Conservation (phyloP, 2,329 filamentous ascomycete species). For the Cladosporium sp. region DNA sequence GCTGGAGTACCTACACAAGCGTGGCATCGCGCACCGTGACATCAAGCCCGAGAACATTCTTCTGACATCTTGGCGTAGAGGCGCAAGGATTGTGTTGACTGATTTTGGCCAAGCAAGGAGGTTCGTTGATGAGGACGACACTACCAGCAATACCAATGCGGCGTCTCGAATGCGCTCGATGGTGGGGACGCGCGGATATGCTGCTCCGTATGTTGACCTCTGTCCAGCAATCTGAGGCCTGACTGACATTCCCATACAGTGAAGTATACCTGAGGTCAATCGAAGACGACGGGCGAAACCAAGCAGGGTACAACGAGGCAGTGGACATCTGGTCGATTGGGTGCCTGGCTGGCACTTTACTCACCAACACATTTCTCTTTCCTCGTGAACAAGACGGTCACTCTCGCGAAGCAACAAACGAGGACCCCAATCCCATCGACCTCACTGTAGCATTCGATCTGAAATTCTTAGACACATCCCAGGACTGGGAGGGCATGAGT, state of each 20-base stretch:
- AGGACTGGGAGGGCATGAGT: constrained; percentile 38
- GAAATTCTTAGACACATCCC: constrained; percentile 39
- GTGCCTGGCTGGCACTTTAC: constrained; percentile 48
- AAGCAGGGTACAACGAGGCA: constrained; percentile 51
- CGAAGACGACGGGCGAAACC: neutral
- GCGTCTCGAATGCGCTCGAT: constrained; percentile 48
- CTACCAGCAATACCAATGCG: constrained; percentile 10
- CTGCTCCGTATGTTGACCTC: constrained; percentile 50
- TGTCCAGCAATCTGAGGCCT: neutral
- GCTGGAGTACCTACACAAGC: constrained; percentile 54
- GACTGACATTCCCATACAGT: constrained; percentile 24
- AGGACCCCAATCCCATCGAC: constrained; percentile 19
- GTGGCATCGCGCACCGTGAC: constrained; percentile 57
- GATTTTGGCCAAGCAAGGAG: constrained; percentile 57
- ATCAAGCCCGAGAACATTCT: constrained; percentile 62
- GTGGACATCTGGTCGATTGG: constrained; percentile 63
- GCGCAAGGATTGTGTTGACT: constrained; percentile 53
- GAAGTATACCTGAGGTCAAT: constrained; percentile 27
- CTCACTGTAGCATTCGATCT: constrained; percentile 33
- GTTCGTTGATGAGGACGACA: constrained; percentile 10
- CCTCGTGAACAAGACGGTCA: constrained; percentile 30
- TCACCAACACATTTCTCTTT: constrained; percentile 50
- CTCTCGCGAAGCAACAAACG: constrained; percentile 22
- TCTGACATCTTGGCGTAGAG: constrained; percentile 50
- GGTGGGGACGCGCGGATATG: constrained; percentile 55